Conservation (phyloP, 257 asterid species). For the Asclepias syriaca region DNA sequence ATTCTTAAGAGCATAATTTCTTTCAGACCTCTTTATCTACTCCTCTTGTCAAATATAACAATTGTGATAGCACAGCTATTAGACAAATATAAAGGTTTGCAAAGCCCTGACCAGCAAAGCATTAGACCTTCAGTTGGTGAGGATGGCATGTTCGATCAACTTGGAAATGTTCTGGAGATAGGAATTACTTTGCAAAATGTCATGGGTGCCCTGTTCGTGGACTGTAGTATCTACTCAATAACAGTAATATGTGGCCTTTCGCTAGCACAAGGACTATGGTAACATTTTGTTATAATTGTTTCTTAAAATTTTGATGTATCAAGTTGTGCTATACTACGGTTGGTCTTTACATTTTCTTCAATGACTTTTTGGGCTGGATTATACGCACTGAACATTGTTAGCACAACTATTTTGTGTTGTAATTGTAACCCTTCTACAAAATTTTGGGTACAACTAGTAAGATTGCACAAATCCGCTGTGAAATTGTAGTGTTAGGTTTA, state of each 20-base stretch:
- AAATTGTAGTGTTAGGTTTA: too few species aligned
- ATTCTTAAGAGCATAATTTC: constrained; percentile 28
- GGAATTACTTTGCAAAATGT: constrained; percentile 46
- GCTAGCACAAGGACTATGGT: constrained; percentile 31
- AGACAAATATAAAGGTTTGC: constrained; percentile 21
- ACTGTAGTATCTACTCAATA: constrained; percentile 55
- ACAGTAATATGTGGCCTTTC: constrained; percentile 51
- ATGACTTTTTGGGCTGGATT: not conserved
- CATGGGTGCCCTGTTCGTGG: constrained; percentile 60
- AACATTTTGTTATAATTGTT: constrained; percentile 1
- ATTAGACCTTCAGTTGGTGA: constrained; percentile 29
- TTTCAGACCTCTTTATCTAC: constrained; percentile 61
- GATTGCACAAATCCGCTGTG: too few species aligned
- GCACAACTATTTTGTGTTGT: not conserved
- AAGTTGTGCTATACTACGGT: not conserved
- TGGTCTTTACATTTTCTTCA: not conserved
- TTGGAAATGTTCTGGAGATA: constrained; percentile 55
- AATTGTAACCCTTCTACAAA: not conserved
- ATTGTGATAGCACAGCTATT: constrained; percentile 43
- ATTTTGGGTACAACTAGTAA: not conserved
- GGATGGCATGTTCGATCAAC: constrained; percentile 41
- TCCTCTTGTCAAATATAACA: constrained; percentile 58
- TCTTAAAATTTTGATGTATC: not conserved
- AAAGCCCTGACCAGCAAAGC: constrained; percentile 22
- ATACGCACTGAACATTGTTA: not conserved